phyloP scores from a whole-genome alignment of 1,284 basidiomycete species.

The Heliocybe sulcata region DNA sequence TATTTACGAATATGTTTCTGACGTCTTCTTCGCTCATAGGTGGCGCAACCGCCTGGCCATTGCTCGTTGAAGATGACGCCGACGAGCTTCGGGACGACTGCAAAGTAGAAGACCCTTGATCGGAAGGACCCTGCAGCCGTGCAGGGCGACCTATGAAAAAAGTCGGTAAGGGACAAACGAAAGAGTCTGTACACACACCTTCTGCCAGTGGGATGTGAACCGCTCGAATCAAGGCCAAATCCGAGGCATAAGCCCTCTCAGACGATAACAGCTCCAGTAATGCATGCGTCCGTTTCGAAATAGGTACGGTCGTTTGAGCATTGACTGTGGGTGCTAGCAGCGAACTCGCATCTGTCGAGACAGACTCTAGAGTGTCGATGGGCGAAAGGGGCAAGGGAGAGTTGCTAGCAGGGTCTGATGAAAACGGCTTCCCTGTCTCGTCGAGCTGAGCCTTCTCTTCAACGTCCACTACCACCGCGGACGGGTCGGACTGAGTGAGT shows the following conservation, averaged over 20 bases:
- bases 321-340: conserved; percentile 13
- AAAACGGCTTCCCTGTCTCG: conserved; percentile 7
- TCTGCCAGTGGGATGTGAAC: conserved; percentile 76
- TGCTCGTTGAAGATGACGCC: conserved; percentile 34
- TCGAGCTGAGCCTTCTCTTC: background rate
- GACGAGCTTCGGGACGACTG: conserved; percentile 20
- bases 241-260: conserved; percentile 83
- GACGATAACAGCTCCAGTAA: conserved; percentile 80
- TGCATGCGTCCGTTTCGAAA: conserved; percentile 76
- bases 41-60: conserved; percentile 39
- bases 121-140: conserved; percentile 24
- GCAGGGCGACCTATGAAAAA: background rate
- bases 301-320: conserved; percentile 8
- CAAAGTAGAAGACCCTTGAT: conserved; percentile 22
- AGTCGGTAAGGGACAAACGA: conserved; percentile 8
- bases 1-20: conserved; percentile 74
- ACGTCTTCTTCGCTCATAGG: conserved; percentile 71
- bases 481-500: conserved; percentile 7
- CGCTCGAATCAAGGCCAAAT: conserved; percentile 80
- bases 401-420: background rate
- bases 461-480: background rate
- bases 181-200: conserved; percentile 28
- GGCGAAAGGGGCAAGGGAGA: conserved; percentile 6
- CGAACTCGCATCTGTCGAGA: conserved; percentile 7
- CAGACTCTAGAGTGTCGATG: conserved; percentile 16